Evolutionary conservation across 495 filamentous ascomycete genomes (phyloP).

Genomic region (Hypoxylon rickii): DNA sequence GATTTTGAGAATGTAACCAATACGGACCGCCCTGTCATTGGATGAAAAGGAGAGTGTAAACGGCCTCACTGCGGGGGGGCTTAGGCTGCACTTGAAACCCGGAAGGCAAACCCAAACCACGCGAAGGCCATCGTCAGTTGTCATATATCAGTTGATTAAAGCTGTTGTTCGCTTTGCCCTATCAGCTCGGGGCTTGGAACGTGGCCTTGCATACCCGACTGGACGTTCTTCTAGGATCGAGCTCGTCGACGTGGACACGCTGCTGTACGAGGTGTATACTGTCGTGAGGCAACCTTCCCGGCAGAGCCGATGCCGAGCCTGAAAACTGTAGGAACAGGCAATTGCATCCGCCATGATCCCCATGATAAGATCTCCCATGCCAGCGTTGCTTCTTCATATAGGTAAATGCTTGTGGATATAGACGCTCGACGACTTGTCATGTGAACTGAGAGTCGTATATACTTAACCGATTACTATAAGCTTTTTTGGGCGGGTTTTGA

Average conservation of each 20-base stretch:
- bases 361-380: too few species aligned
- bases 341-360: too few species aligned
- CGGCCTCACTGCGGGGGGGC: constrained; percentile 17
- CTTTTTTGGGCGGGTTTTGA: too few species aligned
- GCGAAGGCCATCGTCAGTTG: background rate
- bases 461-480: too few species aligned
- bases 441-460: too few species aligned
- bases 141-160: background rate
- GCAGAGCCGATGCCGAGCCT: background rate
- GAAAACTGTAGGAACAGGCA: too few species aligned
- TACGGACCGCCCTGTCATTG: constrained; percentile 9
- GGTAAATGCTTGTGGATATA: too few species aligned
- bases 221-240: background rate
- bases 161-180: background rate
- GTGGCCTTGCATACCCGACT: constrained; percentile 2
- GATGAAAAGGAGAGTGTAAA: constrained; percentile 7
- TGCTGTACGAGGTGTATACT: background rate
- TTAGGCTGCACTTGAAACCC: background rate
- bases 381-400: too few species aligned
- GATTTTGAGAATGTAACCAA: constrained; percentile 18
- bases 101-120: background rate
- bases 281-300: background rate
- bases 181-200: background rate
- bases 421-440: too few species aligned
- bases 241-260: background rate